Evolutionary conservation across 306 rosid species (phyloP).

Genomic region (Medicago ruthenica): DNA sequence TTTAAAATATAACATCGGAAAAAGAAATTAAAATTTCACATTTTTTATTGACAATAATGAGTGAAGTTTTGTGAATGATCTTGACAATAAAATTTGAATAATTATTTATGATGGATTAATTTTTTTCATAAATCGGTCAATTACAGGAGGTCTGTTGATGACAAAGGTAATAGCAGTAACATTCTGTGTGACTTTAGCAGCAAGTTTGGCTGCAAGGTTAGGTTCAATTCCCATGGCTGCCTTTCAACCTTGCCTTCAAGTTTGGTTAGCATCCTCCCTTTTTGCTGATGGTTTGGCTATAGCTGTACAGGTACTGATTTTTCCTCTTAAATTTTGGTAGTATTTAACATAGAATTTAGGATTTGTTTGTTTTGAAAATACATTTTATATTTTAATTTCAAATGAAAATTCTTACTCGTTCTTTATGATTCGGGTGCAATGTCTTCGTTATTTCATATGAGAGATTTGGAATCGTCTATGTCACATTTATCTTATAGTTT

Average conservation of each 20-base stretch:
- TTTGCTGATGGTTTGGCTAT: constrained; percentile 96
- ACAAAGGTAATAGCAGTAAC: constrained; percentile 88
- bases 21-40: neutral
- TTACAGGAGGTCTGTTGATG: constrained; percentile 68
- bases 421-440: no score
- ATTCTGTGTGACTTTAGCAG: constrained; percentile 88
- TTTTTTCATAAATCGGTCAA: neutral
- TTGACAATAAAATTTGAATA: no score
- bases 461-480: no score
- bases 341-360: neutral
- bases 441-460: no score
- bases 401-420: no score
- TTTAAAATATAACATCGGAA: neutral
- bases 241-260: constrained; percentile 82
- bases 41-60: no score
- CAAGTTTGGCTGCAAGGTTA: constrained; percentile 77
- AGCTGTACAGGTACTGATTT: constrained; percentile 72
- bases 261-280: constrained; percentile 89
- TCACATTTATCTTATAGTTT: no score
- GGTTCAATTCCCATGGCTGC: constrained; percentile 92
- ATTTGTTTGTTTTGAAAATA: neutral
- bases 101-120: no score
- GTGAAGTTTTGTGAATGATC: no score
- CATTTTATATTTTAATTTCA: no score
- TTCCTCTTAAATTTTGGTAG: neutral